phyloP scores from a whole-genome alignment of 768 basidiomycete genomes.

The Naganishia vaughanmartiniae region DNA sequence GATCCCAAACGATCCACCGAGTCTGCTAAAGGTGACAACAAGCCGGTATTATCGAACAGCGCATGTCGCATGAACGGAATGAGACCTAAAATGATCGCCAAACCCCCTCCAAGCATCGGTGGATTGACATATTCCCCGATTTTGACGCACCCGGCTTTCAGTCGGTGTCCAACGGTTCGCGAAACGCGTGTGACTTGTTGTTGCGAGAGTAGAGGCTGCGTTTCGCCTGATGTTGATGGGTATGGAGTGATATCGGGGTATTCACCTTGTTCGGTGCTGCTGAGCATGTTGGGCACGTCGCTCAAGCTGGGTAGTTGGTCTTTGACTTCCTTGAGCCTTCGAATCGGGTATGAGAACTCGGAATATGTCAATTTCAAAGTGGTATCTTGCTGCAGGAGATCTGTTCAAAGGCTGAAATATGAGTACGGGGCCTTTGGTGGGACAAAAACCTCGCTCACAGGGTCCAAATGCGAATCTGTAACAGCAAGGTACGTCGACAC shows the following conservation, averaged over 20 bases:
- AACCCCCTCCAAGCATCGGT: slow-evolving; percentile 46
- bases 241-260: slow-evolving; percentile 42
- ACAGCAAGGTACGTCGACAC: not conserved
- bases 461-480: slow-evolving; percentile 43
- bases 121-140: slow-evolving; percentile 44
- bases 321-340: slow-evolving; percentile 28
- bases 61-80: slow-evolving; percentile 40
- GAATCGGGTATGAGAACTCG: slow-evolving; percentile 36
- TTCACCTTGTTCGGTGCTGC: slow-evolving; percentile 3
- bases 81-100: slow-evolving; percentile 44
- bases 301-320: slow-evolving; percentile 13
- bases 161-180: slow-evolving; percentile 26
- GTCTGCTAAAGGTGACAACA: slow-evolving; percentile 40
- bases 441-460: slow-evolving; percentile 28
- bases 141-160: slow-evolving; percentile 22
- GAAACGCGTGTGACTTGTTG: slow-evolving; percentile 33
- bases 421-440: not conserved
- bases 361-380: slow-evolving; percentile 38
- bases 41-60: slow-evolving; percentile 41
- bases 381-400: slow-evolving; percentile 39
- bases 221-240: slow-evolving; percentile 33
- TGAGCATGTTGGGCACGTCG: slow-evolving; percentile 4
- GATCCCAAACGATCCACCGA: slow-evolving; percentile 39
- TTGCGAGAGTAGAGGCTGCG: slow-evolving; percentile 37
- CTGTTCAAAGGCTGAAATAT: not conserved